Conservation (phyloP, 2,329 filamentous ascomycete genomes). For the Diaporthe citrichinensis region DNA sequence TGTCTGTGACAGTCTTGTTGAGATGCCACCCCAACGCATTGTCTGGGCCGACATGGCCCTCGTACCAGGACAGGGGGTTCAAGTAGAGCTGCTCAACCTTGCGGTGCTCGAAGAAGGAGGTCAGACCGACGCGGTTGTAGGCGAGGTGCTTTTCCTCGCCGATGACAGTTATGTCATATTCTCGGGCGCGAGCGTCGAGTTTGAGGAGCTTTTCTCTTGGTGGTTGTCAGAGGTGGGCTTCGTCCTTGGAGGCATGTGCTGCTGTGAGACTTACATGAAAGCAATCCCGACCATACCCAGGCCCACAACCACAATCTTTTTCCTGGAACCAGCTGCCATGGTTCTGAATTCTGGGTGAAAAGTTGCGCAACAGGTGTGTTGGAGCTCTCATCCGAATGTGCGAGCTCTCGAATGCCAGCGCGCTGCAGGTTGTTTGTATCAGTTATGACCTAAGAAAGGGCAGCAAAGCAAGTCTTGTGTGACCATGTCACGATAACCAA, state of each 20-base stretch:
- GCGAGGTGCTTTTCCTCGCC: constrained; percentile 90
- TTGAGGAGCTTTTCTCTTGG: constrained; percentile 89
- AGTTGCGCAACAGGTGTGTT: not conserved
- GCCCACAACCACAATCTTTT: constrained; percentile 85
- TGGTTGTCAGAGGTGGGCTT: not conserved
- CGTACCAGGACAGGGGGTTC: constrained; percentile 87
- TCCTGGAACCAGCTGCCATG: constrained; percentile 63
- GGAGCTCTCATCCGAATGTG: not conserved
- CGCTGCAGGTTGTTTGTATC: not conserved
- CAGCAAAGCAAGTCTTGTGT: not conserved
- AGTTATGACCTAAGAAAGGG: not conserved
- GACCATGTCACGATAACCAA: not conserved
- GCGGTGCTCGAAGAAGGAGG: constrained; percentile 89
- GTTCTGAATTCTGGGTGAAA: not conserved
- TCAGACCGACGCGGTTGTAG: constrained; percentile 92
- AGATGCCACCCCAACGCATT: constrained; percentile 80
- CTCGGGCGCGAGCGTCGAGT: constrained; percentile 79
- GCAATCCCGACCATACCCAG: constrained; percentile 93
- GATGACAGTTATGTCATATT: constrained; percentile 87
- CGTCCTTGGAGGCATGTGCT: not conserved
- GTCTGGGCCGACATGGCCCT: constrained; percentile 69
- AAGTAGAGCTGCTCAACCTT: constrained; percentile 90
- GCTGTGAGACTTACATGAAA: constrained; percentile 77
- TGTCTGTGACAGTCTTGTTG: constrained; percentile 79
- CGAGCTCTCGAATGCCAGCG: not conserved